These are phyloP conservation scores for Gymnopilus junonius DNA, from an alignment of 768 basidiomycete genomes.

Conservation along the genomic window DNA sequence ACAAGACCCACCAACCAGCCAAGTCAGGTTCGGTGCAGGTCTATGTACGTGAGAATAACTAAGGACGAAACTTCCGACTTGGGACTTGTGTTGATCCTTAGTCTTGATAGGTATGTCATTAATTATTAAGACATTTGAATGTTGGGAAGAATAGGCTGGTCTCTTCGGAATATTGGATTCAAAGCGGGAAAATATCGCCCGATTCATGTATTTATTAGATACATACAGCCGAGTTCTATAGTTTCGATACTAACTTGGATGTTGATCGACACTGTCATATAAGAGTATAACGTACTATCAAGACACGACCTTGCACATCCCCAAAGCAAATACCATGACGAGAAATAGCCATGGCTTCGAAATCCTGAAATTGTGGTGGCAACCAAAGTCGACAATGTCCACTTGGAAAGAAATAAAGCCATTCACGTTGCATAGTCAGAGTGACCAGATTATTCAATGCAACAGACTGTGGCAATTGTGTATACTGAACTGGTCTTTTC, in stretches of 20 bases:
- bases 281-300: background rate
- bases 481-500: background rate
- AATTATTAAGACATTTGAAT: too few relatives aligned
- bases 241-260: too few relatives aligned
- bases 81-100: too few relatives aligned
- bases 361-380: background rate
- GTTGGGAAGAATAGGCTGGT: too few relatives aligned
- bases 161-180: too few relatives aligned
- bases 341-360: background rate
- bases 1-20: too few relatives aligned
- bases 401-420: background rate
- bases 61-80: too few relatives aligned
- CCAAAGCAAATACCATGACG: background rate
- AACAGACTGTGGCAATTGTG: background rate
- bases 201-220: too few relatives aligned
- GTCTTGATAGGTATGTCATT: too few relatives aligned
- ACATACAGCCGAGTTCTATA: too few relatives aligned
- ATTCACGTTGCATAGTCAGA: background rate
- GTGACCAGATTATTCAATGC: background rate
- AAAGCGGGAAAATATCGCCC: too few relatives aligned
- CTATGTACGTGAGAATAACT: background rate
- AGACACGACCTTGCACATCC: background rate
- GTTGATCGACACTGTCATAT: too few relatives aligned
- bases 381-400: background rate
- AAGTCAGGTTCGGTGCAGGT: background rate